Conservation (phyloP, 208 protist genomes). For the Leishmania turanica region DNA sequence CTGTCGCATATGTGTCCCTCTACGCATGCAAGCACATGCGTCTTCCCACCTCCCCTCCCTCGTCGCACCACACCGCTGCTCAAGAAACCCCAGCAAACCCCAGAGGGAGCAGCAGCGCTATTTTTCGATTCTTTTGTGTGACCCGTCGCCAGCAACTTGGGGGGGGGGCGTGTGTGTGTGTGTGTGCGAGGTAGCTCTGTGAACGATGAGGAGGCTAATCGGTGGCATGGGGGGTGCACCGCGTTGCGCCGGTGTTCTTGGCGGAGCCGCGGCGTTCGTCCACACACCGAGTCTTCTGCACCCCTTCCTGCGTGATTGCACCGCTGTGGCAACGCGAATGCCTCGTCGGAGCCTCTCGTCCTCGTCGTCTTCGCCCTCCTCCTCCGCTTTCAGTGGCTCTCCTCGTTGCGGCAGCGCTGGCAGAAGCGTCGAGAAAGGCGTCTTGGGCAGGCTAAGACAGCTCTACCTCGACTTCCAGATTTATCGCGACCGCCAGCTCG, state of each 20-base stretch:
- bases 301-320: neutral
- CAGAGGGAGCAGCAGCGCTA: neutral
- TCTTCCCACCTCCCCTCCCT: neutral
- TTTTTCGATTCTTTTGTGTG: neutral
- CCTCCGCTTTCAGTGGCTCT: neutral
- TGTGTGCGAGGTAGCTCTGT: no score
- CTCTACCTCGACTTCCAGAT: constrained; percentile 56
- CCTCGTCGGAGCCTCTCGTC: neutral
- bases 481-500: constrained; percentile 48
- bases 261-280: neutral
- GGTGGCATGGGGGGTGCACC: neutral
- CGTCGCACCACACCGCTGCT: neutral
- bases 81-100: neutral
- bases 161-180: neutral
- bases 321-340: neutral
- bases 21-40: neutral
- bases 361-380: neutral
- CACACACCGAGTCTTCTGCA: neutral
- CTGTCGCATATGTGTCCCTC: neutral
- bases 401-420: neutral
- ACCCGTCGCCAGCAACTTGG: neutral
- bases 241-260: neutral
- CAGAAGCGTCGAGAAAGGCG: constrained; percentile 8
- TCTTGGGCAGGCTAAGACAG: constrained; percentile 30
- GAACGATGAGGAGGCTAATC: neutral